Conservation (phyloP, 768 basidiomycete genomes). For the Pulveroboletus sp. region DNA sequence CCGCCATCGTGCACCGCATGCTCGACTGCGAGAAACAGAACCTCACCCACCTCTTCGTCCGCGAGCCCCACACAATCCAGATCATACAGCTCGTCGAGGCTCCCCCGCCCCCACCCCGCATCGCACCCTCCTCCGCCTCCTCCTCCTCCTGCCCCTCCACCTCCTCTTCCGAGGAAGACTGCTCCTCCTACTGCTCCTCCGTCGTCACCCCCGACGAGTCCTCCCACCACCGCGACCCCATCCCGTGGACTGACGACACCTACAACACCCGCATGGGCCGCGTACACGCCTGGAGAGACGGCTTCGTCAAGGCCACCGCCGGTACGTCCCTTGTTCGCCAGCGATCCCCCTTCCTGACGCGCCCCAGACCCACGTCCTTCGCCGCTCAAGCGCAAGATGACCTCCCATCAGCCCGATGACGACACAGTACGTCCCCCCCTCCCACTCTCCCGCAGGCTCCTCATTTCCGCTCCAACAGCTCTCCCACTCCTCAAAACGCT, state of each 20-base stretch:
- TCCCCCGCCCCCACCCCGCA: conserved; percentile 43
- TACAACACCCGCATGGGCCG: conserved; percentile 57
- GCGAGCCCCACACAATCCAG: conserved; percentile 50
- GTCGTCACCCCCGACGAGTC: conserved; percentile 42
- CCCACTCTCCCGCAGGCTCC: conserved; percentile 6
- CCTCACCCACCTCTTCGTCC: conserved; percentile 42
- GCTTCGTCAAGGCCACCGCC: conserved; percentile 43
- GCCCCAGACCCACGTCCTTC: conserved; percentile 25
- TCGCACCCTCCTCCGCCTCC: conserved; percentile 33
- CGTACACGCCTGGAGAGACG: conserved; percentile 68
- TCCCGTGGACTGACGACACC: conserved; percentile 44
- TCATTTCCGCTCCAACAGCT: conserved; percentile 32
- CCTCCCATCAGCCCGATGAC: conserved; percentile 38
- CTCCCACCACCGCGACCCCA: conserved; percentile 20
- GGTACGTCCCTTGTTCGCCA: conserved; percentile 32
- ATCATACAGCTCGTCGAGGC: conserved; percentile 76
- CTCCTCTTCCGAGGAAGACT: conserved; percentile 41
- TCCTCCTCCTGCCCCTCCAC: conserved; percentile 36
- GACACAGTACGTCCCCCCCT: conserved; percentile 35
- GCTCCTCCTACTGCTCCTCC: conserved; percentile 73
- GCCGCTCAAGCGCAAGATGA: conserved; percentile 46
- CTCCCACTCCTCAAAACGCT: conserved; percentile 56
- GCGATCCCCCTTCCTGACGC: conserved; percentile 3
- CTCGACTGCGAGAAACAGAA: conserved; percentile 34
- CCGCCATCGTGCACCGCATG: conserved; percentile 17